Evolutionary conservation across 495 filamentous ascomycete genomes (phyloP).

Genomic region (Penicillium odoratum): DNA sequence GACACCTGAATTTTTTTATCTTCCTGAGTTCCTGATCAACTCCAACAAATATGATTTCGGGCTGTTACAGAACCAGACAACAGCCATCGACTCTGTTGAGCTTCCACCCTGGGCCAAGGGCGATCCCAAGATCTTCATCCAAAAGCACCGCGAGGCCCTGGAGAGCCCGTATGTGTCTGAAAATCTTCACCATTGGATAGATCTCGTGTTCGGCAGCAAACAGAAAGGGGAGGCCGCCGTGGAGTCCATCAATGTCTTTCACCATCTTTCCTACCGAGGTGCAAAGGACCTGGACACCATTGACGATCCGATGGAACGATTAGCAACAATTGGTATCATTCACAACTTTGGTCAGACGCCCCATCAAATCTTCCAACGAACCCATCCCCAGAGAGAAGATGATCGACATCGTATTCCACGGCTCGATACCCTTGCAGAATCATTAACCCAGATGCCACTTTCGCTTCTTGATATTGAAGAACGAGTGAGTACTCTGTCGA

Average conservation of each 20-base stretch:
- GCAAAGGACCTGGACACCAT: constrained; percentile 92
- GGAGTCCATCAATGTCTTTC: constrained; percentile 92
- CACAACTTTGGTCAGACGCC: constrained; percentile 99
- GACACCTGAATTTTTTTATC: constrained; percentile 94
- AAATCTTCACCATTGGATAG: constrained; percentile 92
- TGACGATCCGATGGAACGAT: constrained; percentile 77
- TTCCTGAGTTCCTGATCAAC: constrained; percentile 91
- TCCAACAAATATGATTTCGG: constrained; percentile 94
- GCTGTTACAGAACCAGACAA: constrained; percentile 72
- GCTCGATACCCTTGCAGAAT: constrained; percentile 76
- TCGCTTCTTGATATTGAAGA: constrained; percentile 79
- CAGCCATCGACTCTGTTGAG: constrained; percentile 76
- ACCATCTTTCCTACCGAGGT: constrained; percentile 90
- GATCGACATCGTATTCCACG: constrained; percentile 57
- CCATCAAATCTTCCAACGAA: constrained; percentile 83
- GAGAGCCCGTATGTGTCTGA: constrained; percentile 93
- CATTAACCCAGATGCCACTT: constrained; percentile 76
- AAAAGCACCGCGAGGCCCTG: constrained; percentile 89
- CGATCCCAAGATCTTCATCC: constrained; percentile 92
- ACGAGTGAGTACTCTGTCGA: constrained; percentile 74
- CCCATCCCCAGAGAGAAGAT: constrained; percentile 73
- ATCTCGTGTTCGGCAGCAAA: constrained; percentile 92
- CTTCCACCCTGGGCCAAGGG: constrained; percentile 97
- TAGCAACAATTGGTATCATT: constrained; percentile 90
- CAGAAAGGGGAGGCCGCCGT: constrained; percentile 92